A percentile compares a stretch with the other conserved stretches of the same genome.
Conservation (phyloP, 2,329 filamentous ascomycete genomes). For the Microcera coccophila region DNA sequence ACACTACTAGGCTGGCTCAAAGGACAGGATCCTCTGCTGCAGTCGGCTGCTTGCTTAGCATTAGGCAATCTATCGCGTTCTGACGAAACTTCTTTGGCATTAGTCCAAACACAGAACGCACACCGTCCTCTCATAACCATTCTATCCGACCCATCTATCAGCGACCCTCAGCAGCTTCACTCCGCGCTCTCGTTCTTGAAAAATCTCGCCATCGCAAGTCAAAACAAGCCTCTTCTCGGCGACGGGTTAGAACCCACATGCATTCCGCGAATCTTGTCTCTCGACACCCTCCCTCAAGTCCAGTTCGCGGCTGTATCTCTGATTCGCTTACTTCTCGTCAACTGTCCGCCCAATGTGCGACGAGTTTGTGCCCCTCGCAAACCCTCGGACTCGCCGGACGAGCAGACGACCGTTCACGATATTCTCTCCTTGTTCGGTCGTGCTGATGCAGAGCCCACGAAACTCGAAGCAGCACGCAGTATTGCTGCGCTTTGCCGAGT, state of each 20-base stretch:
- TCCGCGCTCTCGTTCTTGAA: conserved; percentile 58
- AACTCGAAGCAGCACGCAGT: conserved; percentile 56
- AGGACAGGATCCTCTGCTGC: conserved; percentile 41
- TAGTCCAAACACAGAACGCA: conserved; percentile 43
- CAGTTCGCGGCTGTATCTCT: conserved; percentile 59
- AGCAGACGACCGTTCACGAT: conserved; percentile 33
- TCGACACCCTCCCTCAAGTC: conserved; percentile 51
- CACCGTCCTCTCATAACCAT: conserved; percentile 44
- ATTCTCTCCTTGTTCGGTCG: conserved; percentile 38
- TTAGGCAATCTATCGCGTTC: conserved; percentile 60
- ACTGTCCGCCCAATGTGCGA: conserved; percentile 49
- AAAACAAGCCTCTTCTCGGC: conserved; percentile 52
- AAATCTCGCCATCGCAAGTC: conserved; percentile 57
- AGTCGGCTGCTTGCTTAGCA: conserved; percentile 56
- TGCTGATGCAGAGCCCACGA: conserved; percentile 48
- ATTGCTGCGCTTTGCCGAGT: conserved; percentile 51
- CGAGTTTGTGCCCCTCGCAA: conserved; percentile 45
- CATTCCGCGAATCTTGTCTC: conserved; percentile 52
- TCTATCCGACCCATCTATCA: conserved; percentile 39
- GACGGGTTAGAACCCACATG: conserved; percentile 42
- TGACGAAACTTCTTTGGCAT: conserved; percentile 48
- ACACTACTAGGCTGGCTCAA: conserved; percentile 48
- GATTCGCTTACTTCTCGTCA: conserved; percentile 52
- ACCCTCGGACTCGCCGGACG: conserved; percentile 17
- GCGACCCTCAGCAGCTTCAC: conserved; percentile 52